Evolutionary conservation across 208 protist genomes (phyloP).

Genomic region (Leishmania gerbilli): DNA sequence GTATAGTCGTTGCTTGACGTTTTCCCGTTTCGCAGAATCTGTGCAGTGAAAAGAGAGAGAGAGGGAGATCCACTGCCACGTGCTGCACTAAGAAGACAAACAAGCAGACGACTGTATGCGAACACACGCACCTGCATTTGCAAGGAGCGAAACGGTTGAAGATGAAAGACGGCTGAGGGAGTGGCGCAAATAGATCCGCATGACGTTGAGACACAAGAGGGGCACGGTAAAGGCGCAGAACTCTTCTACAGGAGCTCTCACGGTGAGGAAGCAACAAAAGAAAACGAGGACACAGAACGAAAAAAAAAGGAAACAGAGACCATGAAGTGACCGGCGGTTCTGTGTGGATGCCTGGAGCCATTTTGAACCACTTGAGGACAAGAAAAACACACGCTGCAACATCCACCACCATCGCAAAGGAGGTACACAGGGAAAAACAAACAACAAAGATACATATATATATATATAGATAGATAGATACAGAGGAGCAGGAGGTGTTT

Average conservation of each 20-base stretch:
- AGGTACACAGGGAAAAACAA: not conserved
- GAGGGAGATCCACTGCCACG: not conserved
- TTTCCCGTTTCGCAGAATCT: not conserved
- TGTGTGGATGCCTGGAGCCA: not conserved
- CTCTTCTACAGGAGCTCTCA: not conserved
- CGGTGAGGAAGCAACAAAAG: not conserved
- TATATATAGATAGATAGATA: not conserved
- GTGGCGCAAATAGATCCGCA: not conserved
- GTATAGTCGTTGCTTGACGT: not conserved
- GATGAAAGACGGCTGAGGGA: not conserved
- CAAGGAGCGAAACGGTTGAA: not conserved
- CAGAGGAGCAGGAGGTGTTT: not conserved
- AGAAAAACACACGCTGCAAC: not conserved
- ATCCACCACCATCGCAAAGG: not conserved
- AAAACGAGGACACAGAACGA: not conserved
- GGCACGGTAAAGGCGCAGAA: not conserved
- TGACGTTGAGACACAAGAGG: not conserved
- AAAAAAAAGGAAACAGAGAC: not conserved
- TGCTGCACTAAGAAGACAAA: not conserved
- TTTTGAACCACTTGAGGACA: not conserved
- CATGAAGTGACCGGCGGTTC: not conserved
- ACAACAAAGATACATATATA: not conserved
- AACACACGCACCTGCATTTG: not conserved
- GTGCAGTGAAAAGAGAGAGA: not conserved
- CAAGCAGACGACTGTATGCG: not conserved